These are phyloP conservation scores for Dendrothele bispora DNA, from an alignment of 768 basidiomycete species.

Conservation along the genomic window DNA sequence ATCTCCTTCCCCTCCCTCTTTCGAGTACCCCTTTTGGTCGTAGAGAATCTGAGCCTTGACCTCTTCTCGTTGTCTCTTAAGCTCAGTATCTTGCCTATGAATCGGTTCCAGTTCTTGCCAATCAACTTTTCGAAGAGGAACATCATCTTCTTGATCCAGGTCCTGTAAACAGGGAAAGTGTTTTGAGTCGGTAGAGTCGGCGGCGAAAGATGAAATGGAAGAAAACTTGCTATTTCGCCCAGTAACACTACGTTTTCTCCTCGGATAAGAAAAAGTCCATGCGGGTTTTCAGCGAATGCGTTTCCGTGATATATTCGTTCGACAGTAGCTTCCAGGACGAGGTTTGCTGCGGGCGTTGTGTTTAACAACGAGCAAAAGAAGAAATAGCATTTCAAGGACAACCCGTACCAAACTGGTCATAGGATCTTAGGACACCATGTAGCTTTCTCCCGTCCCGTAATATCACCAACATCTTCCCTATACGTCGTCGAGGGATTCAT, in stretches of 20 bases:
- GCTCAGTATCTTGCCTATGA: conserved; percentile 71
- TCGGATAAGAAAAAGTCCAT: conserved; percentile 90
- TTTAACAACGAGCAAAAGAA: conserved; percentile 3
- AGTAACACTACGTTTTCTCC: conserved; percentile 98
- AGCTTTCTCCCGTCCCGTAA: conserved; percentile 95
- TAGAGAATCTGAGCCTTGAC: conserved; percentile 79
- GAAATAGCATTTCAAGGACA: conserved; percentile 1
- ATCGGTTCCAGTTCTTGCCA: conserved; percentile 68
- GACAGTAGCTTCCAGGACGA: conserved; percentile 93
- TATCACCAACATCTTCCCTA: conserved; percentile 99
- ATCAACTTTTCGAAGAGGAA: conserved; percentile 75
- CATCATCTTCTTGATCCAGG: conserved; percentile 88
- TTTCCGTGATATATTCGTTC: conserved; percentile 92
- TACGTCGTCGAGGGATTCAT: conserved; percentile 23
- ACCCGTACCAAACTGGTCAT: conserved; percentile 94
- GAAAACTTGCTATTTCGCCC: conserved; percentile 86
- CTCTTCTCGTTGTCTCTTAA: conserved; percentile 80
- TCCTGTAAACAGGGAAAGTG: conserved; percentile 55
- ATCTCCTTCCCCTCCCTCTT: conserved; percentile 95
- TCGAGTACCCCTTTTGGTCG: conserved; percentile 87
- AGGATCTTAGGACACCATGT: conserved; percentile 93
- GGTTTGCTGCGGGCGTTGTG: conserved; percentile 68
- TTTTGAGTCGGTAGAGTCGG: conserved; percentile 1
- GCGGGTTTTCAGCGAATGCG: conserved; percentile 84
- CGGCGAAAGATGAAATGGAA: conserved; percentile 4